Conservation (phyloP, 176 grass and related monocot species). For the Carex myosuroides region DNA sequence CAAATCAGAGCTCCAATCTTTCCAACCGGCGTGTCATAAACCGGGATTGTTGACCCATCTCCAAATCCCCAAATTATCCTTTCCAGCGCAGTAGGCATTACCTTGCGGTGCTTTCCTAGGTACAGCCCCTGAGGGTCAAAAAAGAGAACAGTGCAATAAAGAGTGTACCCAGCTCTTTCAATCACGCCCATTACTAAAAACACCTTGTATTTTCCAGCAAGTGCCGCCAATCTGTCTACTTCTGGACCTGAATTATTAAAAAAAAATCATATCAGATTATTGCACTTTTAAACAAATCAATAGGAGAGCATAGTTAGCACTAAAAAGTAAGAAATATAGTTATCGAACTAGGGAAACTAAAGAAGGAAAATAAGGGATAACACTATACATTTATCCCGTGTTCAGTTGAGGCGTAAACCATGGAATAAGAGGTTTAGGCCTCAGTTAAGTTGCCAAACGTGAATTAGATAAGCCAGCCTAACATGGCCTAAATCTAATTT, state of each 20-base stretch:
- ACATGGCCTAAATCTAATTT: no score
- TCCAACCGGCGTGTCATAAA: slow-evolving; percentile 86
- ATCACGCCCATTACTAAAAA: slow-evolving; percentile 93
- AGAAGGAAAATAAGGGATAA: background rate
- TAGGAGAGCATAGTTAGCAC: background rate
- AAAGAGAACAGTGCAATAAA: slow-evolving; percentile 83
- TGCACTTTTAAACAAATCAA: background rate
- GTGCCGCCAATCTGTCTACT: slow-evolving; percentile 58
- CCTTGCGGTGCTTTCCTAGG: slow-evolving; percentile 81
- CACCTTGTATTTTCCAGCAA: slow-evolving; percentile 86
- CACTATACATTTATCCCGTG: background rate
- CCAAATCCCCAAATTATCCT: slow-evolving; percentile 90
- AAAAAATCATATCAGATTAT: background rate
- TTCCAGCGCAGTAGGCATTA: slow-evolving; percentile 85
- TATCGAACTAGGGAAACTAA: background rate
- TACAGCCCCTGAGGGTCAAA: slow-evolving; percentile 78
- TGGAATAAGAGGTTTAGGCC: no score
- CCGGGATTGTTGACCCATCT: slow-evolving; percentile 85
- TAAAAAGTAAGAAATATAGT: background rate
- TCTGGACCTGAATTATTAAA: slow-evolving; percentile 57
- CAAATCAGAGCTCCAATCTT: slow-evolving; percentile 94
- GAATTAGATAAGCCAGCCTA: no score
- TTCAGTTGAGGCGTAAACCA: no score
- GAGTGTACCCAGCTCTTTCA: slow-evolving; percentile 80
- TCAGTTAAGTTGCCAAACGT: no score